Conservation (phyloP, 176 grass and related monocot species). For the Raddia guianensis region DNA sequence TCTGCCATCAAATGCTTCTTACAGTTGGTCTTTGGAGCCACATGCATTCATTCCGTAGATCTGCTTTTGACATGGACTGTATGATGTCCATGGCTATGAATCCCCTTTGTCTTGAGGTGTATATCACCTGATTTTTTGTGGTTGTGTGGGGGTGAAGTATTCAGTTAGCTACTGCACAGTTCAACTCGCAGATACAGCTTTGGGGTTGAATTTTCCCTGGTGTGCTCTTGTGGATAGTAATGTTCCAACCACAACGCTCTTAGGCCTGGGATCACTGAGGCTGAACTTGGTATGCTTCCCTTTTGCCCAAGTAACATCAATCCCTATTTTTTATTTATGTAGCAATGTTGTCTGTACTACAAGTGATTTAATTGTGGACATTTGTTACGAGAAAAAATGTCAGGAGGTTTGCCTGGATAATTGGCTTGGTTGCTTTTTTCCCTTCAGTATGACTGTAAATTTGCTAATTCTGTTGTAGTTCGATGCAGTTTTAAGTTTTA, state of each 20-base stretch:
- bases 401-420: constrained; percentile 3
- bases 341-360: not conserved
- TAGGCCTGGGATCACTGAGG: constrained; percentile 22
- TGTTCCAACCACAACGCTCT: constrained; percentile 10
- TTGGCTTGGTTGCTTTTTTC: not conserved
- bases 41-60: constrained; percentile 16
- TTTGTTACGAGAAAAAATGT: constrained; percentile 14
- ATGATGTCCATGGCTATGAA: not conserved
- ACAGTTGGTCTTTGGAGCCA: not conserved
- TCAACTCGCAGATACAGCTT: constrained; percentile 2
- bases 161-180: constrained; percentile 34
- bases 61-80: constrained; percentile 4
- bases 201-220: constrained; percentile 33
- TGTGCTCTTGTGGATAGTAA: constrained; percentile 18
- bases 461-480: not conserved
- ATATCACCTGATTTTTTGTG: constrained; percentile 21
- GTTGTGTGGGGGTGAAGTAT: constrained; percentile 24
- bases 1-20: constrained; percentile 4
- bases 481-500: constrained; percentile 32
- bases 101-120: not conserved
- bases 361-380: constrained; percentile 35
- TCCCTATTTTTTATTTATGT: constrained; percentile 12
- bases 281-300: constrained; percentile 42
- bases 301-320: constrained; percentile 33
- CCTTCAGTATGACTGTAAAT: not conserved